Base-by-base conservation (phyloP, 2,329 filamentous ascomycete species). In the Thielaviopsis populi region DNA sequence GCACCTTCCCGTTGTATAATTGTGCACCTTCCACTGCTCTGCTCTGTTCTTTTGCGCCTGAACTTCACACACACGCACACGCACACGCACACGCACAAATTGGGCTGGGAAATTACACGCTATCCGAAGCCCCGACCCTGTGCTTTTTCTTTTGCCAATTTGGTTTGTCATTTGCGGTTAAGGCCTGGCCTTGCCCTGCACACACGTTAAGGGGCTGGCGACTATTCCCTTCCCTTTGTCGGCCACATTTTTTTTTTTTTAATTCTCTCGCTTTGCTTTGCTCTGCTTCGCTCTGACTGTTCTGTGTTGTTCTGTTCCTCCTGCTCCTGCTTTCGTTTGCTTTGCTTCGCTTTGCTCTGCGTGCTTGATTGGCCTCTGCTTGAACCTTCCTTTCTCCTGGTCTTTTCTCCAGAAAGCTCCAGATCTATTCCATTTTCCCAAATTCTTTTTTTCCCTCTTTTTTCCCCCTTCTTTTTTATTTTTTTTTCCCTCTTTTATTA, bases 51-150 rank as follows among this genome's bases (percentile, higher is more conserved):
- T 61, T 56, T 56, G 53, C 27, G 27, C 53, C 53, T 56, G 53
- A 13, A 27, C 53, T 56, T 56, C n/a, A 33, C 27, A 56, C 15
- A 37, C n/a, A 33, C 27, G 37, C 15, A 37, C n/a, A 33, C 27
- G 37, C 15, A 37, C n/a, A 33, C 27, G 37, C 15, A 37, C n/a
- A 33, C 27, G 37, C 15, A 37, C 27, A 56, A 56, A 63, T 50
- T 56, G 64, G 64, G 64, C 60, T 66, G 65, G 65, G 65, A 63
- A 63, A 66, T 66, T 66, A 40, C 65, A 66, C 61, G n/a, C 62
- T 66, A 59, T 61, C 59, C 58, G 40, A 63, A 62, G 65, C 61
- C 65, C 65, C 62, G 58, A 63, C 62, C 65, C 65, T 66, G 65
- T 66, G 58, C 50, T 61, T 63, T 66, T 66, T 61, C 59, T 43